A percentile compares a stretch with the other conserved stretches of the same genome.
Evolutionary conservation across 176 grass and related monocot species (phyloP).

Genomic region (Miscanthus lutarioriparius): DNA sequence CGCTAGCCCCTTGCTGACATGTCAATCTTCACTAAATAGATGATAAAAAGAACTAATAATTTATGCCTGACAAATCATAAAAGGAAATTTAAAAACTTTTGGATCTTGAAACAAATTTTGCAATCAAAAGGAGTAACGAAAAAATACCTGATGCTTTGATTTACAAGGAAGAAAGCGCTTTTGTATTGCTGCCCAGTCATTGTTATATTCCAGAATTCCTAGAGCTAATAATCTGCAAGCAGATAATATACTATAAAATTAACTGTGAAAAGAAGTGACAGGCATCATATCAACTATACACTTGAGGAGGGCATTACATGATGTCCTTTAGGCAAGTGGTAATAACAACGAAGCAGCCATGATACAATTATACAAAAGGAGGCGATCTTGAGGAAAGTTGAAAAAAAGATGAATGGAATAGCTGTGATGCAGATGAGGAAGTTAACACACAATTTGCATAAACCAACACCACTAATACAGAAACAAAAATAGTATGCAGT

Average conservation of each 20-base stretch:
- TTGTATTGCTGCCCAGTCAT: slow-evolving; percentile 87
- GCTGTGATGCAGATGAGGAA: slow-evolving; percentile 20
- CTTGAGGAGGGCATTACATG: slow-evolving; percentile 7
- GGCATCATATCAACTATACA: not conserved
- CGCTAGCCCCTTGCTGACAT: not conserved
- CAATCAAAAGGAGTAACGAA: slow-evolving; percentile 10
- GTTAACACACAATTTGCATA: slow-evolving; percentile 29
- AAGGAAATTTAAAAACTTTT: not conserved
- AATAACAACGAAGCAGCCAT: slow-evolving; percentile 17
- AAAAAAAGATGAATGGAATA: slow-evolving; percentile 8
- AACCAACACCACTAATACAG: slow-evolving; percentile 9
- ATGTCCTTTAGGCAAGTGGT: slow-evolving; percentile 13
- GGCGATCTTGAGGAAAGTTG: slow-evolving; percentile 1
- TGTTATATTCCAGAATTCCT: slow-evolving; percentile 82
- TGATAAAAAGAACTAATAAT: slow-evolving; percentile 21
- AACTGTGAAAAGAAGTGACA: slow-evolving; percentile 19
- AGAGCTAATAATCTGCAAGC: slow-evolving; percentile 84
- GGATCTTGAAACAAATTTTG: slow-evolving; percentile 13
- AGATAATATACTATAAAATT: slow-evolving; percentile 28
- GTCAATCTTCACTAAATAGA: slow-evolving; percentile 18
- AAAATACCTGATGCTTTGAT: slow-evolving; percentile 77
- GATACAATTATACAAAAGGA: slow-evolving; percentile 29
- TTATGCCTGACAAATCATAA: slow-evolving; percentile 18
- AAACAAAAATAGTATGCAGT: not conserved
- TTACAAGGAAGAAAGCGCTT: slow-evolving; percentile 95